Evolutionary conservation across 2,329 filamentous ascomycete genomes (phyloP), one percentile per base, ranked within the genome.

Genomic region (Coniochaeta pulveracea): DNA sequence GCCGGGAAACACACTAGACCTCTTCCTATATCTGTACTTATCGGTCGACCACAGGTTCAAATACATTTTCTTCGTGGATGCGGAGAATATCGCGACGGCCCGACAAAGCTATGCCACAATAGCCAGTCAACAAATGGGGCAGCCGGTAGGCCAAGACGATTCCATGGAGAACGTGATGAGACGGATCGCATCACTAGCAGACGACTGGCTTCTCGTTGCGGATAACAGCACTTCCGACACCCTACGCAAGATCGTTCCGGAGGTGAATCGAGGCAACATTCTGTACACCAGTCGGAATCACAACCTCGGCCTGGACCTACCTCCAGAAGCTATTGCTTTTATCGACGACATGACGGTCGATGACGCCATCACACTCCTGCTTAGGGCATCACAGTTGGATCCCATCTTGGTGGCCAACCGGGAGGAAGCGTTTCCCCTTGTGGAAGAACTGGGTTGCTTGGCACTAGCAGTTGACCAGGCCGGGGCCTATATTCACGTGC

Each of bases 141-240:
- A 45, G 9, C 24, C 10, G 10, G 25, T 35, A 6, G 38, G 8
- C n/a, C 30, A 3, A 6, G 37, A 14, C 18, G 1, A 24, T 14
- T 26, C 33, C 16, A 41, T 27, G 29, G 11, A 19, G n/a, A 29
- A 26, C 9, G 46, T 48, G 2, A 32, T 43, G 19, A 14, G 33
- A 4, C 43, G 41, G 44, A 36, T 53, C 12, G 40, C 35, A 10
- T 9, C 22, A 1, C 35, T 36, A 3, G 10, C 34, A 4, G 41
- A 43, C 2, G 43, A 49, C 6, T 54, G 51, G 51, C 42, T 56
- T 3, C 42, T 55, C 2, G 35, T 55, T 0, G 44, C 52, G n/a
- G 52, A 56, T 34, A 48, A 55, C n/a, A 45, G 44, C 23, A 31
- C 34, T 22, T 35, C 25, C 8, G 40, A 31, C 1, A 11, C 47